Base-by-base conservation (phyloP, 495 filamentous ascomycete species). In the Cenococcum geophilum region DNA sequence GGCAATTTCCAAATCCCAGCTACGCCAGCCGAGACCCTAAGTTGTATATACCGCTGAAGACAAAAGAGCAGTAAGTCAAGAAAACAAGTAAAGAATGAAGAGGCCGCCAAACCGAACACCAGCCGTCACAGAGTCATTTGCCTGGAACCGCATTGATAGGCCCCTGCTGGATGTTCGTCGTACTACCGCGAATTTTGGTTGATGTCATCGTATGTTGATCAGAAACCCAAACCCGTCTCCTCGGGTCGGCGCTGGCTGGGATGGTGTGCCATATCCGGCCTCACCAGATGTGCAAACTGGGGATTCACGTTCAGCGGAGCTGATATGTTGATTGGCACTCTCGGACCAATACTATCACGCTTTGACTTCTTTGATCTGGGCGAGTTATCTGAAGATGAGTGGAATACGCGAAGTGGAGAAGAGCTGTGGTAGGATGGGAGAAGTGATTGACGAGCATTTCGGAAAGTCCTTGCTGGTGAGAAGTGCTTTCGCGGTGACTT, bases 281-380 rank as follows among this genome's bases (percentile, higher is more conserved):
- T 65, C 48, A 73, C 68, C 25, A 76, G 60, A 57, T 76, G 72
- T 50, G 73, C 73, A 60, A 74, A 76, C 56, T 73, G 68, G 49
- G 73, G 72, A 53, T 76, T 76, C 47, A 72, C 60, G 50, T 72
- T 73, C 64, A 71, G 54, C 21, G 74, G 73, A 16, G 60, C 63
- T 12, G 67, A 71, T 61, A 76, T 76, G 23, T 73, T 61, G 21
- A 72, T 49, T 10, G 54, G 55, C 11, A 66, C 49, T 32, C 50
- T 57, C 21, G 70, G 69, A 23, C 49, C 49, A 20, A 32, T 52
- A 20, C 49, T 52, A 16, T 23, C 14, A 6, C 58, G 42, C 32
- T 55, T 57, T 20, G 57, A 37, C 40, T 63, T 62, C 20, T 65
- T 65, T 11, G 52, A 56, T 8, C 57, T 67, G 0, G 62, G 61